Percentiles rank a stretch among this genome's conserved stretches.
Conservation (phyloP, 306 rosid genomes). For the Cicer chorassanicum region DNA sequence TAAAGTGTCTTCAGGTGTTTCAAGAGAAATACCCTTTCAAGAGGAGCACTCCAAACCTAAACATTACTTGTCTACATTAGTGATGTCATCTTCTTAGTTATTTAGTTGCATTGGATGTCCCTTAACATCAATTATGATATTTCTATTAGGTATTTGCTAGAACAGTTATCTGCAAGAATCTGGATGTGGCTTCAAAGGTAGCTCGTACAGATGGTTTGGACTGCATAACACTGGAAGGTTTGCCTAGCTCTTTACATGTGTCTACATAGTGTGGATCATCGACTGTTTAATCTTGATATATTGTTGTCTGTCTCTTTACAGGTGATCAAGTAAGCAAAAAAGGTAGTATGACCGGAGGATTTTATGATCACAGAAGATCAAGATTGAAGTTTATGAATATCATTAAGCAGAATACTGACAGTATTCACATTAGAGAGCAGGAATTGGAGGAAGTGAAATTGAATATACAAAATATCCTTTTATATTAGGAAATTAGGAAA, state of each 20-base stretch:
- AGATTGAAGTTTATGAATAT: conserved; percentile 84
- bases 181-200: conserved; percentile 94
- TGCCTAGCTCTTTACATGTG: conserved; percentile 37
- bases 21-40: neutral
- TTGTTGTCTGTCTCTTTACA: conserved; percentile 44
- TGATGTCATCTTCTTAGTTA: conserved; percentile 20
- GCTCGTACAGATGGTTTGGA: conserved; percentile 88
- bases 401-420: conserved; percentile 60
- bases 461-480: conserved; percentile 91
- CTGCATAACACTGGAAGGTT: conserved; percentile 97
- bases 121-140: conserved; percentile 39
- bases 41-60: conserved; percentile 18
- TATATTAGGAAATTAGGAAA: neutral
- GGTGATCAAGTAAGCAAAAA: conserved; percentile 99
- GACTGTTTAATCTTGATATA: conserved; percentile 46
- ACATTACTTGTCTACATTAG: neutral
- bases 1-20: neutral
- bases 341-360: conserved; percentile 99
- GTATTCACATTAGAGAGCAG: conserved; percentile 59
- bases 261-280: conserved; percentile 30
- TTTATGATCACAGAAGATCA: conserved; percentile 92
- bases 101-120: conserved; percentile 34
- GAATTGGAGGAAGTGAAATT: conserved; percentile 70
- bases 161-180: conserved; percentile 89
- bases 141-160: conserved; percentile 85